Base-by-base conservation (phyloP, 805 yeast genomes). In the Priceomyces castillae region DNA sequence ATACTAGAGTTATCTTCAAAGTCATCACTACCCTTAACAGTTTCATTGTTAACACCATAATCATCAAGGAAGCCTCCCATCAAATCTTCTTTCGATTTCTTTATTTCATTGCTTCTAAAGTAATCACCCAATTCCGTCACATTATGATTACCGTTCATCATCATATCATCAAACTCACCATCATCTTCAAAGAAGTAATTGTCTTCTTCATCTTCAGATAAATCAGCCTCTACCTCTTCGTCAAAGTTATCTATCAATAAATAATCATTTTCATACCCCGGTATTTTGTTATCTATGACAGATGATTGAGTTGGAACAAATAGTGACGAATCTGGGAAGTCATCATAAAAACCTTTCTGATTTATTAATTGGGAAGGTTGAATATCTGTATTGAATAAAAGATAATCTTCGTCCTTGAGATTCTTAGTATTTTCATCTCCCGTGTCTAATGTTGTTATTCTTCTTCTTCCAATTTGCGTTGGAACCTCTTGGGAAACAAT, bases 151-250 rank as follows among this genome's bases (percentile, higher is more conserved):
- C 39, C 44, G 43, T 47, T 51, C 50, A 46, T 47, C 15, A 59
- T 53, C 47, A 57, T 49, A 17, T 61, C 63, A 43, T 59, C 69
- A 48, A 63, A 59, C 30, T 63, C 69, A 34, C 61, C 67, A 11
- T 37, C 40, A 40, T 65, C 68, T 42, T 64, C 71, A 40, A 62
- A 64, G 49, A 65, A 66, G 48, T 68, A 66, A 46, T 65, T 57
- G 44, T 67, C 70, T 15, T 65, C 70, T 45, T 64, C 68, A 37
- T 64, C 71, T 30, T 69, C 71, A 28, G 67, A 67, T 35, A 69
- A 49, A 34, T 69, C 71, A 55, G 64, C 73, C 42, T 71, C 75
- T 33, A 72, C 73, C 37, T 69, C 69, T 34, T 64, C 64, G 37
- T 67, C 69, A 30, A 41, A 47, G 23, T 58, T 60, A 42, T 59